Percentiles rank a stretch among this genome's conserved stretches.
Evolutionary conservation across 441 rosid genomes (phyloP).

Genomic region (Melastoma candidum): DNA sequence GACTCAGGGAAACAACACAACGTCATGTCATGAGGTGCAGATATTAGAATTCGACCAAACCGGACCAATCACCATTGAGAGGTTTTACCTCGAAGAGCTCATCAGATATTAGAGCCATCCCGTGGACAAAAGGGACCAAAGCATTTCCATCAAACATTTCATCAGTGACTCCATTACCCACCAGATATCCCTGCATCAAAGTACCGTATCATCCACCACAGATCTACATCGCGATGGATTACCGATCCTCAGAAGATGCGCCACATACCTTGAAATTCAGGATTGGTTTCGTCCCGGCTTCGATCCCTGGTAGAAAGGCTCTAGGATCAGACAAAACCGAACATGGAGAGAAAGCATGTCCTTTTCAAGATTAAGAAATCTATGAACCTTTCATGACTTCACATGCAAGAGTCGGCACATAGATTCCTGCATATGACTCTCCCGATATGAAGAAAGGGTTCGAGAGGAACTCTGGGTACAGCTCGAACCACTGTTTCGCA

Average conservation of each 20-base stretch:
- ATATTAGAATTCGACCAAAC: not conserved
- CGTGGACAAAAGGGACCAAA: slow-evolving; percentile 33
- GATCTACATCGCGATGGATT: too few species aligned
- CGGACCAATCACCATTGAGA: not conserved
- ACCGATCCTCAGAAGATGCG: too few species aligned
- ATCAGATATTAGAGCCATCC: slow-evolving; percentile 48
- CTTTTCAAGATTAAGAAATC: not conserved
- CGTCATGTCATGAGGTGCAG: too few species aligned
- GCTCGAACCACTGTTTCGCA: slow-evolving; percentile 37
- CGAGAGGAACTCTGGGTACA: slow-evolving; percentile 35
- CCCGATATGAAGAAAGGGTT: slow-evolving; percentile 56
- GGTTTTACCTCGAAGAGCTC: slow-evolving; percentile 28
- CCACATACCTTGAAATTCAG: slow-evolving; percentile 44
- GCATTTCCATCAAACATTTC: slow-evolving; percentile 26
- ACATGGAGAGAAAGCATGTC: not conserved
- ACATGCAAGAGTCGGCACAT: slow-evolving; percentile 49
- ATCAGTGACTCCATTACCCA: slow-evolving; percentile 38
- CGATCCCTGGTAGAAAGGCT: slow-evolving; percentile 27
- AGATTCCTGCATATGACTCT: slow-evolving; percentile 62
- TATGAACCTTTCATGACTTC: slow-evolving; percentile 40
- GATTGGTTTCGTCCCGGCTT: slow-evolving; percentile 26
- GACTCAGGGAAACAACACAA: too few species aligned
- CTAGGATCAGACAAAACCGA: not conserved
- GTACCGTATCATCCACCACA: too few species aligned
- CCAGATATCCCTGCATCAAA: slow-evolving; percentile 35